Base-by-base conservation (phyloP, 768 basidiomycete genomes). In the Kwoniella botswanensis region DNA sequence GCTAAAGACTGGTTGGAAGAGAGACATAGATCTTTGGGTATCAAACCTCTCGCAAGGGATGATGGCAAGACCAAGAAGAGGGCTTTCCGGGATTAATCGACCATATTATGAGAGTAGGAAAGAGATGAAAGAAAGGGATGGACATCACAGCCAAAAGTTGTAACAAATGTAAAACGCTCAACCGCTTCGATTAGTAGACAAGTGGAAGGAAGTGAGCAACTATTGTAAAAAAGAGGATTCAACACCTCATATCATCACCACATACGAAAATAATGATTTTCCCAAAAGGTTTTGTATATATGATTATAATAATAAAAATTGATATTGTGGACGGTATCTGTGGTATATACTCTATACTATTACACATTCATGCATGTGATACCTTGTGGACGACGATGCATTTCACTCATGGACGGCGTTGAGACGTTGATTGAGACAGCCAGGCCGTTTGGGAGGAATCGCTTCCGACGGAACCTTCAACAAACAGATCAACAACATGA, bases 1-100 rank as follows among this genome's bases (percentile, higher is more conserved):
- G 91, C 92, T 0, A 90, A 89, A 73, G 92, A 93, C 82, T 87
- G 91, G 68, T 89, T 91, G 80, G 76, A 89, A 46, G 91, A 90
- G 77, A 85, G 91, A 65, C 92, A 89, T 89, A 89, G 87, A 81
- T 86, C 89, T 78, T 87, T 89, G 71, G 92, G 91, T 18, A 74
- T 83, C 29, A 71, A 70, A 11, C 68, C 72, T 18, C 78, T 75
- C 5, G 72, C 65, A 21, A 66, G 69, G 53, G 81, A 82, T 62
- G 74, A 76, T 53, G 78, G 79, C 11, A 74, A 79, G 55, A 76
- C 74, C 64, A 76, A 74, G 62, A 74, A 72, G 43, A 76, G 78
- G 64, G 80, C 79, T 2, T 84, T 81, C 68, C 76, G 81, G 70
- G 82, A 84, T 68, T 84, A 77, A 62, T 24, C 46, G 46, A 50